Evolutionary conservation across 2,329 filamentous ascomycete species (phyloP).

Genomic region (Pseudogymnoascus sp.): DNA sequence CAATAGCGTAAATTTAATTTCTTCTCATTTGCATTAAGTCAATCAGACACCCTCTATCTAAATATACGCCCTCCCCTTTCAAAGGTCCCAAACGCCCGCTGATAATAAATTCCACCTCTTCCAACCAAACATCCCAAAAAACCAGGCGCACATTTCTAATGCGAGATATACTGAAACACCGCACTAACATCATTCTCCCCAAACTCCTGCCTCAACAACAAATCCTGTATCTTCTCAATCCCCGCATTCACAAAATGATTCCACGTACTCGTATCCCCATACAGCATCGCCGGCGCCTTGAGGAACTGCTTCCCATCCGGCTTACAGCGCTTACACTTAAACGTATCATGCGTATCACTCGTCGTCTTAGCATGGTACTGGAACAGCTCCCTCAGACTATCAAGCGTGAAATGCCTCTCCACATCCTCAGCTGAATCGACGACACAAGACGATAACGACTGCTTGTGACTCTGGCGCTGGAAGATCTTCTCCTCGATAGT

Average conservation of each 20-base stretch:
- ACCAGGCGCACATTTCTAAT: slow-evolving; percentile 37
- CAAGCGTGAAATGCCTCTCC: slow-evolving; percentile 89
- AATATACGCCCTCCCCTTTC: not conserved
- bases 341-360: slow-evolving; percentile 95
- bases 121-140: not conserved
- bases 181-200: slow-evolving; percentile 76
- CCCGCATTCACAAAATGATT: slow-evolving; percentile 88
- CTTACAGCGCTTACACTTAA: slow-evolving; percentile 94
- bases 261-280: slow-evolving; percentile 98
- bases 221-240: slow-evolving; percentile 78
- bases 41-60: not conserved
- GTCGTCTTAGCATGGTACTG: slow-evolving; percentile 79
- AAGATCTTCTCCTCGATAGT: slow-evolving; percentile 99
- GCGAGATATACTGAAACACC: slow-evolving; percentile 98
- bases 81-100: not conserved
- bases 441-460: slow-evolving; percentile 90
- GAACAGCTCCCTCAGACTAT: slow-evolving; percentile 86
- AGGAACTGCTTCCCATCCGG: slow-evolving; percentile 79
- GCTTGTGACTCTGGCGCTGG: slow-evolving; percentile 96
- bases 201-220: slow-evolving; percentile 80
- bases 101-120: not conserved
- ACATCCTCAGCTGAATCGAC: slow-evolving; percentile 96
- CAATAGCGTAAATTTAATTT: not conserved
- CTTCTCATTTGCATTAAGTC: not conserved
- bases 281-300: slow-evolving; percentile 90